Evolutionary conservation across 495 filamentous ascomycete genomes (phyloP).

Genomic region (Pseudoneurospora amorphoporcata): DNA sequence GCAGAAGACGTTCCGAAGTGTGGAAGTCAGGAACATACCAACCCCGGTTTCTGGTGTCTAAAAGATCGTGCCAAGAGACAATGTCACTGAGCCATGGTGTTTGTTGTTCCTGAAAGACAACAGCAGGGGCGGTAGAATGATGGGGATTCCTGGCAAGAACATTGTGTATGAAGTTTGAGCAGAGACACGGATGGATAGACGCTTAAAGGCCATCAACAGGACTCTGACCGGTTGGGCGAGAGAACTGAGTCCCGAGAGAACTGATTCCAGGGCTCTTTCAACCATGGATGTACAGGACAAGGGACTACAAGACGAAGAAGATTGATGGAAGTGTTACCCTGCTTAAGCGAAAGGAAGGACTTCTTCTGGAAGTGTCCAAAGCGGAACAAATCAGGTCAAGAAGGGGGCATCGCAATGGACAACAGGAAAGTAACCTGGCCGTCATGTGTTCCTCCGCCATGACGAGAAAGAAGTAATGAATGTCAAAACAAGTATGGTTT

Average conservation of each 20-base stretch:
- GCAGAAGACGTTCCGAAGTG: neutral
- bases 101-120: neutral
- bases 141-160: neutral
- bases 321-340: neutral
- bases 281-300: neutral
- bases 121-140: accelerated
- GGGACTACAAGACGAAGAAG: neutral
- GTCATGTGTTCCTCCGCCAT: neutral
- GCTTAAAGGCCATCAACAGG: accelerated
- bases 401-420: neutral
- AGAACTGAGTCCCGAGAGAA: neutral
- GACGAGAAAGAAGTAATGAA: neutral
- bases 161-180: neutral
- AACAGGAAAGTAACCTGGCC: neutral
- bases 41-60: neutral
- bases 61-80: neutral
- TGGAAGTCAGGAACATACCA: neutral
- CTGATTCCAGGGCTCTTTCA: too few species aligned
- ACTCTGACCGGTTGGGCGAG: neutral
- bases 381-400: neutral
- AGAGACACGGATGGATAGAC: neutral
- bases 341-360: neutral
- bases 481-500: neutral
- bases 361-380: neutral
- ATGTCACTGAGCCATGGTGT: neutral